These are phyloP conservation scores for Cordyceps militaris DNA, from an alignment of 2,329 filamentous ascomycete genomes.

Conservation along the genomic window DNA sequence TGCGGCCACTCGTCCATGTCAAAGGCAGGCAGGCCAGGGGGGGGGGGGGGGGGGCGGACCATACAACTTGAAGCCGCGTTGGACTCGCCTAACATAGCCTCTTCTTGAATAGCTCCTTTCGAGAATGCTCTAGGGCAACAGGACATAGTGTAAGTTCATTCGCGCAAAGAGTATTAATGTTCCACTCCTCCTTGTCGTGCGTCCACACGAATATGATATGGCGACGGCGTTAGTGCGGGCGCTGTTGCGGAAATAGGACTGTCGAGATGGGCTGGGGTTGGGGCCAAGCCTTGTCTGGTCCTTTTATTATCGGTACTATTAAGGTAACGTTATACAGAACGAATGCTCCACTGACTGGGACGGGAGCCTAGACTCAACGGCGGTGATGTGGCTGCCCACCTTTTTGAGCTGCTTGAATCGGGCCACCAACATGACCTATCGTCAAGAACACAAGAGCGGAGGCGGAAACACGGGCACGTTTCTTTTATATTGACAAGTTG, in stretches of 20 bases:
- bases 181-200: neutral
- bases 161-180: neutral
- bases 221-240: conserved; percentile 4
- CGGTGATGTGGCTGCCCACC: neutral
- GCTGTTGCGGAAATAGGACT: conserved; percentile 7
- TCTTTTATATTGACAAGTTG: neutral
- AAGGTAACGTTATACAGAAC: neutral
- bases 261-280: neutral
- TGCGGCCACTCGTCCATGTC: neutral
- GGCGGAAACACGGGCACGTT: too few species aligned
- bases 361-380: neutral
- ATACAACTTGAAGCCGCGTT: neutral
- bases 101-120: neutral
- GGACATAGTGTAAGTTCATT: neutral
- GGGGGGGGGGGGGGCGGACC: neutral
- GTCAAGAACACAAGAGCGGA: neutral
- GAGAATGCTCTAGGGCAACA: too few species aligned
- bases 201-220: too few species aligned
- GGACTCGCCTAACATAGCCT: neutral
- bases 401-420: neutral
- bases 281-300: neutral
- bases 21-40: neutral
- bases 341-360: neutral
- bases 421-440: too few species aligned
- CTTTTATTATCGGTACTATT: neutral